Evolutionary conservation across 495 filamentous ascomycete genomes (phyloP), one percentile per base, ranked within the genome.

Genomic region (Darksidea phi): DNA sequence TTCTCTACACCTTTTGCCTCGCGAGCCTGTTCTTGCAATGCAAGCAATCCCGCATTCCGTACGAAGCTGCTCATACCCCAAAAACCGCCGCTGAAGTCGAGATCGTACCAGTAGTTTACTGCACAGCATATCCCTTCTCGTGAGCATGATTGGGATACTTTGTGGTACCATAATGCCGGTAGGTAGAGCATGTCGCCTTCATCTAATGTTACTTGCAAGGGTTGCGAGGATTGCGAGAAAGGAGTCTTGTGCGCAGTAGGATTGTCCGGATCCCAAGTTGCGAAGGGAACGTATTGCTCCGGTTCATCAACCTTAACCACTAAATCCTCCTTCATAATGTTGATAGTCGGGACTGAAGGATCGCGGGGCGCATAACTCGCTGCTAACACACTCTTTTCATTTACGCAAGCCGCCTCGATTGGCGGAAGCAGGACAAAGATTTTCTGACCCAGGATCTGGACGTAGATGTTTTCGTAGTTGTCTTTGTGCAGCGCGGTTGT

Each of bases 161-260:
- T 88, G 73, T 86, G 83, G 64, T 84, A 87, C 87, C 87, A 90
- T 73, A 90, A 78, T 23, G 84, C 80, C 20, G 88, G 88, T 21
- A 92, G 70, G 73, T 91, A 92, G n/a, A 92, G 64, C 80, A 92
- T 86, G 72, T 92, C 88, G 1, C 88, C 88, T n/a, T 80, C 77
- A 0, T 83, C 65, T 10, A 91, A 69, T 8, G 80, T 84, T 6
- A 89, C 84, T 7, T 78, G 73, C 59, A 88, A 52, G 2, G 86
- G 84, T 54, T 68, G 71, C 1, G 78, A 80, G 20, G 84, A 71
- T 37, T 73, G 58, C 25, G 83, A 86, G 60, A 82, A 88, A 24
- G 53, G 54, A 11, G 85, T 86, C 13, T 74, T 64, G 12, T 74
- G 67, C 21, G 72, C 57, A 12, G 59, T 61, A 0, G 85, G 82